A percentile compares a stretch with the other conserved stretches of the same genome.
Conservation (phyloP, 345 rosid genomes). For the Ailanthus altissimus region DNA sequence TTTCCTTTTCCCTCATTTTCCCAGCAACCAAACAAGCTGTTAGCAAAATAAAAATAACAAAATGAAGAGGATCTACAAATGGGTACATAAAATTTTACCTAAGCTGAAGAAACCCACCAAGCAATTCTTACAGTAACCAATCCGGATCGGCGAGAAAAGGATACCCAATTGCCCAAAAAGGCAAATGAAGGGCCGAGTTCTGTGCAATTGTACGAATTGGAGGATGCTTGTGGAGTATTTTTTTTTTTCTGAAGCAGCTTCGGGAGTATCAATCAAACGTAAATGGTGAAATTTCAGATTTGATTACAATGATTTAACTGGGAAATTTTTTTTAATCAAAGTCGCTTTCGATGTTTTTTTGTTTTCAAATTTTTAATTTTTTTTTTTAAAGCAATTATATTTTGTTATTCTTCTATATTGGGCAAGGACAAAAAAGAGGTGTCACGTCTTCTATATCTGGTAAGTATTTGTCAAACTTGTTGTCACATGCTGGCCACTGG, state of each 20-base stretch:
- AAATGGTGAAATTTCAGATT: not conserved
- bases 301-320: not conserved
- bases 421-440: not conserved
- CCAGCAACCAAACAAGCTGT: slow-evolving; percentile 14
- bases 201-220: not conserved
- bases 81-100: slow-evolving; percentile 30
- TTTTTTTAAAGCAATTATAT: no score
- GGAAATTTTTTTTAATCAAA: not conserved
- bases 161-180: slow-evolving; percentile 25
- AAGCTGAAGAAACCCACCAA: slow-evolving; percentile 27
- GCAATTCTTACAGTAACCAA: slow-evolving; percentile 22
- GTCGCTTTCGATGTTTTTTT: not conserved
- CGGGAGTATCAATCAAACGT: not conserved
- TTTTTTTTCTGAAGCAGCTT: no score
- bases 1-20: slow-evolving; percentile 1
- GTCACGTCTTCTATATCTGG: not conserved
- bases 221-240: not conserved
- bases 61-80: slow-evolving; percentile 28
- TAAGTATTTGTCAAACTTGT: no score
- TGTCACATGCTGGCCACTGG: no score
- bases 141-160: slow-evolving; percentile 23
- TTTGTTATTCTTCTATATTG: not conserved
- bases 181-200: not conserved
- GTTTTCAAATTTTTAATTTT: not conserved
- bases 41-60: not conserved